These are phyloP conservation scores for Dactylellina cionopaga DNA, from an alignment of 2,329 filamentous ascomycete species.

Conservation along the genomic window DNA sequence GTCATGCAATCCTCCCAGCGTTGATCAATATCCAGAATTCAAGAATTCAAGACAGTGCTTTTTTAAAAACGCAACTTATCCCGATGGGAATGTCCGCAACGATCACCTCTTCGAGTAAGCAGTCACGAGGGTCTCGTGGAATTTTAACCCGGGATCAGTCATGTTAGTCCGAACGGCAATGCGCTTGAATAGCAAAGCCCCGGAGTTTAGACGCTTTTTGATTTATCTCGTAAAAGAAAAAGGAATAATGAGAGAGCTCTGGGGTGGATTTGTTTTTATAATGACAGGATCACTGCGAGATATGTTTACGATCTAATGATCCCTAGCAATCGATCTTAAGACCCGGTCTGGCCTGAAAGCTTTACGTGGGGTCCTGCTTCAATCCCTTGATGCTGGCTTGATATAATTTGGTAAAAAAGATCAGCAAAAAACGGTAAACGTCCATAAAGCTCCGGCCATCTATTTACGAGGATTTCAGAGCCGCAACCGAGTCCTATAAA, in stretches of 20 bases:
- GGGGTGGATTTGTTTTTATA: too few relatives aligned
- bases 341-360: background rate
- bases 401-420: too few relatives aligned
- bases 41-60: slow-evolving; percentile 8
- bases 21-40: background rate
- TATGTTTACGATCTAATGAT: background rate
- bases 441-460: too few relatives aligned
- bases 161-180: slow-evolving; percentile 19
- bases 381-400: background rate
- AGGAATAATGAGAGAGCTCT: background rate
- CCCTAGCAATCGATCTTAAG: background rate
- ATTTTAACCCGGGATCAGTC: background rate
- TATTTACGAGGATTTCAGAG: too few relatives aligned
- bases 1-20: background rate
- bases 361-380: background rate
- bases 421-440: too few relatives aligned
- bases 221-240: background rate
- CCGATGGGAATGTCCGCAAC: background rate
- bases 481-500: too few relatives aligned
- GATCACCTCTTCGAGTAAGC: background rate
- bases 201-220: too few relatives aligned
- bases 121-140: slow-evolving; percentile 6
- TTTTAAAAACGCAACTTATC: background rate
- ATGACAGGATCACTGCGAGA: background rate
- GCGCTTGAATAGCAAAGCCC: too few relatives aligned